These are phyloP conservation scores for Blastobotrys capitulatus DNA, from an alignment of 1,139 yeast genomes.

Conservation along the genomic window DNA sequence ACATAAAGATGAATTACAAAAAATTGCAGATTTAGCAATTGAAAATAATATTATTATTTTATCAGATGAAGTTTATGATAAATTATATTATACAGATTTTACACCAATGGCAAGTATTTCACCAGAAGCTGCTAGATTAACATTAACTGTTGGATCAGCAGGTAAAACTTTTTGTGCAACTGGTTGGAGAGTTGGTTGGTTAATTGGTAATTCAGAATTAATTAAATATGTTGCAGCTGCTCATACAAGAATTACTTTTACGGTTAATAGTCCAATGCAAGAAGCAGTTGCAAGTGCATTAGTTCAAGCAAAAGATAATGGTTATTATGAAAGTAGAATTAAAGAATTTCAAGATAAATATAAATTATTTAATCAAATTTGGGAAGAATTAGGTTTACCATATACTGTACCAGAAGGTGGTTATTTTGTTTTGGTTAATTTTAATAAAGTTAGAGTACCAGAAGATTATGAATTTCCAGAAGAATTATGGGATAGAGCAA, in stretches of 20 bases:
- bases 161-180: slow-evolving; percentile 98
- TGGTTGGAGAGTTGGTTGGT: slow-evolving; percentile 98
- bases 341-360: slow-evolving; percentile 64
- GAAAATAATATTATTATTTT: slow-evolving; percentile 69
- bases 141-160: slow-evolving; percentile 91
- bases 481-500: slow-evolving; percentile 60
- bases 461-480: slow-evolving; percentile 64
- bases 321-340: slow-evolving; percentile 67
- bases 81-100: slow-evolving; percentile 68
- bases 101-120: slow-evolving; percentile 79
- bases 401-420: slow-evolving; percentile 92
- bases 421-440: slow-evolving; percentile 83
- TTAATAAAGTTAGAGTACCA: slow-evolving; percentile 76
- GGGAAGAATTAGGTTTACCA: slow-evolving; percentile 82
- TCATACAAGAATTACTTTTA: slow-evolving; percentile 86
- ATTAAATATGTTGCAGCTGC: slow-evolving; percentile 81
- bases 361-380: slow-evolving; percentile 62
- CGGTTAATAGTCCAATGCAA: slow-evolving; percentile 90
- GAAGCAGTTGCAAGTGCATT: slow-evolving; percentile 84
- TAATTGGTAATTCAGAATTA: slow-evolving; percentile 79
- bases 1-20: slow-evolving; percentile 61
- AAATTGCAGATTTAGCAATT: slow-evolving; percentile 76
- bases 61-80: slow-evolving; percentile 93
- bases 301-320: slow-evolving; percentile 49
- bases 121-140: slow-evolving; percentile 71